These are phyloP conservation scores for Leersia perrieri DNA, from an alignment of 176 grass and related monocot species.

Conservation along the genomic window DNA sequence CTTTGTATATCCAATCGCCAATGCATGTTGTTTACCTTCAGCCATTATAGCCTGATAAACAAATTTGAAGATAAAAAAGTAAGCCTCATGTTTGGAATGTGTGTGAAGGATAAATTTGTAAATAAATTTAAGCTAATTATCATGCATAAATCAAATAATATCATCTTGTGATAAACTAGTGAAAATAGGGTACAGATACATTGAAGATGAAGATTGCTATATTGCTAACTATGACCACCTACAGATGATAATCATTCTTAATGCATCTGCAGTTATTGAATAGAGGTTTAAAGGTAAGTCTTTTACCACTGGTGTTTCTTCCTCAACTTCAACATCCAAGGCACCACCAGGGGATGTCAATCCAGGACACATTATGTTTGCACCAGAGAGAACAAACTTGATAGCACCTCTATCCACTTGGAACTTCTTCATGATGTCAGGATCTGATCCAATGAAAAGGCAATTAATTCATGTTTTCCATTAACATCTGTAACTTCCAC, in stretches of 20 bases:
- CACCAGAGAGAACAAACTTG: conserved; percentile 98
- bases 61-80: background rate
- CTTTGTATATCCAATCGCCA: conserved; percentile 97
- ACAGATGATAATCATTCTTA: background rate
- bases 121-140: conserved; percentile 4
- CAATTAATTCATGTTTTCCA: background rate
- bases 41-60: conserved; percentile 86
- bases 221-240: background rate
- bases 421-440: conserved; percentile 97
- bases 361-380: conserved; percentile 99
- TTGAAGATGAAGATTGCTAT: background rate
- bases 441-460: conserved; percentile 58
- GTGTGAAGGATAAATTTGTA: background rate
- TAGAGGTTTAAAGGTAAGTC: conserved; percentile 8
- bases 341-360: conserved; percentile 83
- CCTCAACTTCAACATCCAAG: conserved; percentile 68
- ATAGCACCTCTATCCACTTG: conserved; percentile 97
- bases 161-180: background rate
- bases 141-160: background rate
- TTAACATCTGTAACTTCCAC: background rate
- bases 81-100: background rate
- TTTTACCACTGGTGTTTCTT: conserved; percentile 79
- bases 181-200: background rate
- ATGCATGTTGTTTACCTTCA: conserved; percentile 90
- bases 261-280: background rate